Conservation (phyloP, 129 eudicot genomes). For the Flaveria robusta region DNA sequence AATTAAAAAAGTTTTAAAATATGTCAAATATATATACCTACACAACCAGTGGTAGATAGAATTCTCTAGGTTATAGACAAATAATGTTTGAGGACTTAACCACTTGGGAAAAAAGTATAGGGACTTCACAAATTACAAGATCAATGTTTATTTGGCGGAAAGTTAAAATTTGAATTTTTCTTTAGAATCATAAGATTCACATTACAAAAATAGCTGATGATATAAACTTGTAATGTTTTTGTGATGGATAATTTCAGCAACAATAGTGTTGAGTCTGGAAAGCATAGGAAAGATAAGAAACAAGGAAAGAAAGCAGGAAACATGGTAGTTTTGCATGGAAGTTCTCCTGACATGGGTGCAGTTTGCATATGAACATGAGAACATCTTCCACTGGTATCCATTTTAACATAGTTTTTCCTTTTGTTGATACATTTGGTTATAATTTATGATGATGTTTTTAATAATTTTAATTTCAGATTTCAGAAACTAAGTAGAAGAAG, state of each 20-base stretch:
- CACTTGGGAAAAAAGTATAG: background rate
- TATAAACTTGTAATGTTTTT: slow-evolving; percentile 8
- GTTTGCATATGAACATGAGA: slow-evolving; percentile 78
- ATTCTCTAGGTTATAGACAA: too few species aligned
- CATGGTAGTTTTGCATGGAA: slow-evolving; percentile 39
- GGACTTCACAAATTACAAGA: background rate
- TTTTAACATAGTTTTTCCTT: slow-evolving; percentile 12
- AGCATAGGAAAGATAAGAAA: slow-evolving; percentile 63
- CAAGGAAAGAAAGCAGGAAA: slow-evolving; percentile 53
- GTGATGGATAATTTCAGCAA: slow-evolving; percentile 34
- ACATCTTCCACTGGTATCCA: slow-evolving; percentile 18
- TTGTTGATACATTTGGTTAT: background rate
- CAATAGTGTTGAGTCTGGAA: slow-evolving; percentile 51
- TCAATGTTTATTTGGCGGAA: background rate
- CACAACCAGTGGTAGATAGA: too few species aligned
- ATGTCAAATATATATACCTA: too few species aligned
- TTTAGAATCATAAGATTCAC: background rate
- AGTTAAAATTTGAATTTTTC: background rate
- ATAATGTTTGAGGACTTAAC: too few species aligned
- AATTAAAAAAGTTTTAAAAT: too few species aligned
- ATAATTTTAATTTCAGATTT: background rate
- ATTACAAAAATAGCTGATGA: slow-evolving; percentile 7
- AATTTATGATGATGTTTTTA: background rate
- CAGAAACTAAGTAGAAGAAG: background rate
- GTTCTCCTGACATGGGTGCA: slow-evolving; percentile 75